Base-by-base conservation (phyloP, 2,329 filamentous ascomycete species). In the Phoma sp. region DNA sequence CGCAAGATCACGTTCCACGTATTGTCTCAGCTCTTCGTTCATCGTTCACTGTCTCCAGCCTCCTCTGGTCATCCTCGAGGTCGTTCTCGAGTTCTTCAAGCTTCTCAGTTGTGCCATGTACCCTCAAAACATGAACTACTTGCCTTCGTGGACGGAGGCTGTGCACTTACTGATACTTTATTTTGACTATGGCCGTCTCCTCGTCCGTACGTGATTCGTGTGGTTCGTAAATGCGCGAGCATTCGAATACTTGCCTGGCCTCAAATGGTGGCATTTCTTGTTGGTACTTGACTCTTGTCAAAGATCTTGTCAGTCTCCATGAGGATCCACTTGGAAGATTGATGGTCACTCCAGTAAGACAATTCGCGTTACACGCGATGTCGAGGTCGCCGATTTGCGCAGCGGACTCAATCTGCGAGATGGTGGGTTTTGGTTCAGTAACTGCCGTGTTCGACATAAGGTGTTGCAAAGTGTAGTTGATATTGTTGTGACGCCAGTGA, bases 221-320 rank as follows among this genome's bases (percentile, higher is more conserved):
- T 14, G 27, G 41, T 18, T 47, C 58, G 3, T 32, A 38, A 1
- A 41, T 14, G 36, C 41, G 22, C 9, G 39, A 42, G 2, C 24
- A 38, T 33, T 24, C 32, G 4, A 37, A 59, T 2, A 55, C 36
- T n/a, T 51, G 50, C 7, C 58, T 58, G 5, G 56, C 60, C 32
- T 45, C 48, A 4, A 45, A 55, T 5, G 52, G 47, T 9, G 54
- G 56, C 9, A 41, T 18, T 4, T 4, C 39, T 32, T 50, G 39
- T 11, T 43, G 35, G 10, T 47, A 38, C 10, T 9, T 18, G 4
- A 24, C 3, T 13, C 4, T 9, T 3, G 41, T 23, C n/a, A 44
- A 25, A n/a, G 41, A 14, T 9, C 35, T 23, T n/a, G 41, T 44
- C 29, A 44, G 8, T 11, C 22, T 8, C 41, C 41, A 44, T 3